These are phyloP conservation scores for Blastomyces silverae DNA, from an alignment of 2,329 filamentous ascomycete species.

Conservation along the genomic window DNA sequence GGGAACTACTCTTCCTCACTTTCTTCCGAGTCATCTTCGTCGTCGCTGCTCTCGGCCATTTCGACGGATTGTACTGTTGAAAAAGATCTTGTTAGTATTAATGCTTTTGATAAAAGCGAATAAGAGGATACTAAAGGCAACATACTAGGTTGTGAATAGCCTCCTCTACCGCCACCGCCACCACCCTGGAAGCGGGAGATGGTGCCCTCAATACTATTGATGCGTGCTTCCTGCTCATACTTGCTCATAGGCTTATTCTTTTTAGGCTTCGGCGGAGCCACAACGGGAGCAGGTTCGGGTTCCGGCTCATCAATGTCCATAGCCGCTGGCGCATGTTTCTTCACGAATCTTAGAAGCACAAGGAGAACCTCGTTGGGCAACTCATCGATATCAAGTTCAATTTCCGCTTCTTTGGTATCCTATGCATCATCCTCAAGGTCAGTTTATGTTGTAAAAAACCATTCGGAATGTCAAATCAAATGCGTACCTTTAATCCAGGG, in stretches of 20 bases:
- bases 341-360: slow-evolving; percentile 43
- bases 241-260: slow-evolving; percentile 50
- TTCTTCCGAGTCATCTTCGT: slow-evolving; percentile 45
- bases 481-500: slow-evolving; percentile 59
- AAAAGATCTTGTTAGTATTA: slow-evolving; percentile 14
- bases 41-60: slow-evolving; percentile 42
- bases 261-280: slow-evolving; percentile 41
- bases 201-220: slow-evolving; percentile 43
- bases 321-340: slow-evolving; percentile 42
- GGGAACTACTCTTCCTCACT: slow-evolving; percentile 44
- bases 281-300: slow-evolving; percentile 29
- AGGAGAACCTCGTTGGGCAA: slow-evolving; percentile 43
- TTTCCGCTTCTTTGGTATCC: slow-evolving; percentile 43
- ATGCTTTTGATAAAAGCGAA: background rate
- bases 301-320: slow-evolving; percentile 39
- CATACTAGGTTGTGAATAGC: slow-evolving; percentile 35
- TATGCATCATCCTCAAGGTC: slow-evolving; percentile 19
- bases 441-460: slow-evolving; percentile 14
- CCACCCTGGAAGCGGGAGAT: slow-evolving; percentile 43
- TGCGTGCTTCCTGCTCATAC: slow-evolving; percentile 46
- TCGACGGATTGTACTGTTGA: slow-evolving; percentile 37
- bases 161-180: slow-evolving; percentile 27
- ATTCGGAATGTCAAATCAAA: slow-evolving; percentile 3
- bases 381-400: slow-evolving; percentile 46
- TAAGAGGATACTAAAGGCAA: slow-evolving; percentile 9